Evolutionary conservation across 257 asterid genomes (phyloP).

Genomic region (Nicotiana tabacum): DNA sequence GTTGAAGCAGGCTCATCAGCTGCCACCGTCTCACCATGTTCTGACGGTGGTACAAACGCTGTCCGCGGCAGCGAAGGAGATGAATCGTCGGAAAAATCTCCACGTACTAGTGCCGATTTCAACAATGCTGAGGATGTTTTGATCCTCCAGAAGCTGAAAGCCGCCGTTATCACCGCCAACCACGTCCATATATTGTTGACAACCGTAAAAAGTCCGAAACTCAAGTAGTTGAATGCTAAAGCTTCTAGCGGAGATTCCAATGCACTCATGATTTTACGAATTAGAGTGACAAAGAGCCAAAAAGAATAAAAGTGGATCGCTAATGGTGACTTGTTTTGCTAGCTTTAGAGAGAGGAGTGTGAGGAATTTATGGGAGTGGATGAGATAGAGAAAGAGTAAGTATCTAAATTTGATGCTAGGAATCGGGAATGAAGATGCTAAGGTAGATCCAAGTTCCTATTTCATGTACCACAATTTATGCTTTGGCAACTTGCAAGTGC

Average conservation of each 20-base stretch:
- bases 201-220: conserved; percentile 45
- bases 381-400: conserved; percentile 11
- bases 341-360: background rate
- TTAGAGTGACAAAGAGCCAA: background rate
- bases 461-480: conserved; percentile 16
- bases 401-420: conserved; percentile 51
- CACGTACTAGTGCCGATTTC: background rate
- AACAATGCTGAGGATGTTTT: conserved; percentile 9
- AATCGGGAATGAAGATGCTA: conserved; percentile 46
- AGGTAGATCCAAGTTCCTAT: conserved; percentile 22
- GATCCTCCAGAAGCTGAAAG: conserved; percentile 63
- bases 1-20: conserved; percentile 2
- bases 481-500: background rate
- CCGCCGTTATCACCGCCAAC: conserved; percentile 63
- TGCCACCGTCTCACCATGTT: background rate
- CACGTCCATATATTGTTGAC: conserved; percentile 59
- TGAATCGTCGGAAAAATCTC: background rate
- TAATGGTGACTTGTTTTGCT: background rate
- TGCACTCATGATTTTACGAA: conserved; percentile 27
- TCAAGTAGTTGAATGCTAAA: conserved; percentile 47
- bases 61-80: background rate
- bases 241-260: conserved; percentile 66
- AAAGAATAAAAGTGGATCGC: background rate
- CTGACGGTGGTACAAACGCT: background rate
- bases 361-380: conserved; percentile 27